A percentile compares a stretch with the other conserved stretches of the same genome.
Conservation (phyloP, 2,329 filamentous ascomycete genomes). For the Pseudopyricularia cyperi region DNA sequence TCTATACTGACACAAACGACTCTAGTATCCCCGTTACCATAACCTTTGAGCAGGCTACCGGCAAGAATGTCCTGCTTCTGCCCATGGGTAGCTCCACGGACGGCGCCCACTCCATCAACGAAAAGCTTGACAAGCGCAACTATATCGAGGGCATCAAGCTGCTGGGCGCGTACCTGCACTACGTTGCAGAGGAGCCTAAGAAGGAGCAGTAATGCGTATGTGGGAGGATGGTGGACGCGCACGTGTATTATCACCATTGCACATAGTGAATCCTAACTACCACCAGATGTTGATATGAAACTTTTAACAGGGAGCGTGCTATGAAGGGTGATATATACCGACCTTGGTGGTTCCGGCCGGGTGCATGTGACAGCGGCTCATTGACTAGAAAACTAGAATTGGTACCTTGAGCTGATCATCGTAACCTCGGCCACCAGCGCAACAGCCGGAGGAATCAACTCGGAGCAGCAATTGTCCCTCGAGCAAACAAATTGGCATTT, state of each 20-base stretch:
- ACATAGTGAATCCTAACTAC: not conserved
- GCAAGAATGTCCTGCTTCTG: constrained; percentile 90
- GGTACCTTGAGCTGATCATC: no score
- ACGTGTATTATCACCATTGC: not conserved
- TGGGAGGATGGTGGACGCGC: not conserved
- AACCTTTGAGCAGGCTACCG: constrained; percentile 93
- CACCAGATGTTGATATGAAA: no score
- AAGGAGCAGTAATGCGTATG: not conserved
- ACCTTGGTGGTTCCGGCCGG: no score
- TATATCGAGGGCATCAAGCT: constrained; percentile 98
- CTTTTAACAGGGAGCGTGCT: no score
- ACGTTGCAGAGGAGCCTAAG: constrained; percentile 78
- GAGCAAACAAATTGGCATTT: no score
- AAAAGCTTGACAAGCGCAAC: constrained; percentile 93
- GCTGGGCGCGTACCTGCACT: constrained; percentile 87
- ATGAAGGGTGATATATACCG: no score
- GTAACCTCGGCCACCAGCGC: no score
- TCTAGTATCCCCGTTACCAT: constrained; percentile 85
- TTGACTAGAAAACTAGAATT: no score
- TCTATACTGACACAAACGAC: not conserved
- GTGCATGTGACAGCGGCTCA: no score
- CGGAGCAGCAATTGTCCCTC: no score
- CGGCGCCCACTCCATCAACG: constrained; percentile 93
- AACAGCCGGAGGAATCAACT: no score
- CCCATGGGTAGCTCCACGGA: constrained; percentile 98